phyloP scores from a whole-genome alignment of 2,329 filamentous ascomycete species.

The Beauveria bassiana region DNA sequence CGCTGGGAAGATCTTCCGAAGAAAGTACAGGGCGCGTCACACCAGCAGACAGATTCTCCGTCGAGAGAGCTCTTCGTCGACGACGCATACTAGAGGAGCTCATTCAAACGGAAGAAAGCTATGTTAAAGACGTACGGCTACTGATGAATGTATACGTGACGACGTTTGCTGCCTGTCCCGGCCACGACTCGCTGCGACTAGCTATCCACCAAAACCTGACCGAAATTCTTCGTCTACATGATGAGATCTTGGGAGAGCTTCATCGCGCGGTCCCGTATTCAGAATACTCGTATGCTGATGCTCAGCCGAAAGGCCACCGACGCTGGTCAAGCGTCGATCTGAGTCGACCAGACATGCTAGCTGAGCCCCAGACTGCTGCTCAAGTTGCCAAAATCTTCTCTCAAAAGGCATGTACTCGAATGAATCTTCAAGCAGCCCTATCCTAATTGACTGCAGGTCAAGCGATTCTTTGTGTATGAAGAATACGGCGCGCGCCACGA shows the following conservation, averaged over 20 bases:
- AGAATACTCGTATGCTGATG: conserved; percentile 45
- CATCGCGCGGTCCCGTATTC: conserved; percentile 64
- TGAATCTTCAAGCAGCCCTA: not conserved
- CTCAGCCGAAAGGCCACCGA: conserved; percentile 27
- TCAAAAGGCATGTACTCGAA: conserved; percentile 39
- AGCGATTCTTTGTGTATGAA: conserved; percentile 78
- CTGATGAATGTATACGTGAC: conserved; percentile 78
- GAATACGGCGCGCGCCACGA: conserved; percentile 90
- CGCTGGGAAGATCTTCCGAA: conserved; percentile 45
- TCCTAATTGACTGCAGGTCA: conserved; percentile 48
- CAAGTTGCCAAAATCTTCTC: conserved; percentile 55
- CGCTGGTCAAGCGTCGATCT: conserved; percentile 42
- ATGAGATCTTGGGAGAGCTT: conserved; percentile 69
- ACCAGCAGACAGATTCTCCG: conserved; percentile 33
- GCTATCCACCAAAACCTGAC: conserved; percentile 74
- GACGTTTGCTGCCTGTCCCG: conserved; percentile 63
- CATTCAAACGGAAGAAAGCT: conserved; percentile 77
- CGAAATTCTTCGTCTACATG: conserved; percentile 75
- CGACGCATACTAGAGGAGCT: conserved; percentile 79
- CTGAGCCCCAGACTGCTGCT: conserved; percentile 51
- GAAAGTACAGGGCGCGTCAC: conserved; percentile 55
- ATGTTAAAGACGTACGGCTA: conserved; percentile 80
- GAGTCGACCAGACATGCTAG: conserved; percentile 42
- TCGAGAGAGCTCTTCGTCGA: conserved; percentile 64
- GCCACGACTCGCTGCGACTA: conserved; percentile 50